Conservation (phyloP, 352 stramenopile species). For the Globisporangium viniferum region DNA sequence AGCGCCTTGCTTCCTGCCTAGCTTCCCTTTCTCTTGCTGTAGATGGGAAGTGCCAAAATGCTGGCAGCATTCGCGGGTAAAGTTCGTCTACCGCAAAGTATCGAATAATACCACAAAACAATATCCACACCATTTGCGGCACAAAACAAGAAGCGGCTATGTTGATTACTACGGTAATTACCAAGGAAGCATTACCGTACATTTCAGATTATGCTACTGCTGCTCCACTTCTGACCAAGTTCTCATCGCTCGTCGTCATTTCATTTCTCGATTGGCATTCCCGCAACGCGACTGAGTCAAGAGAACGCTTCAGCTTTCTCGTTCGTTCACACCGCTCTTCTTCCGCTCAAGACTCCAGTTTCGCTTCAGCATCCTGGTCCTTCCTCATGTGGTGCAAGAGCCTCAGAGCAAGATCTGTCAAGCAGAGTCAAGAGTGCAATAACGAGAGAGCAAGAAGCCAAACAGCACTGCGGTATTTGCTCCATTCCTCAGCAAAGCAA, state of each 20-base stretch:
- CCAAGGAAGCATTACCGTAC: too few species aligned
- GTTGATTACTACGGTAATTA: too few species aligned
- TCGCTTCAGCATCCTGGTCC: background rate
- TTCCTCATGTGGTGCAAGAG: background rate
- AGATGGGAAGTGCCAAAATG: background rate
- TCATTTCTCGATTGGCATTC: background rate
- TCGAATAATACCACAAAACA: too few species aligned
- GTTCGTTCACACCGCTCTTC: background rate
- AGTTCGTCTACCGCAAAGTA: too few species aligned
- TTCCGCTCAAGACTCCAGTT: background rate
- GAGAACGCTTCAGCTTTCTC: background rate
- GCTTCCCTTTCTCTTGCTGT: background rate
- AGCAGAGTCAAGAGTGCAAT: background rate
- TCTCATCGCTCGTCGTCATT: background rate
- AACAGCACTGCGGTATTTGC: background rate
- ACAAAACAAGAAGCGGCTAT: too few species aligned
- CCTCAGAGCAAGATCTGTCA: background rate
- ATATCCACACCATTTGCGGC: too few species aligned
- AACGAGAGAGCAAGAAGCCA: background rate
- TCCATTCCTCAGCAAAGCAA: background rate
- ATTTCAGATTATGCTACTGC: too few species aligned
- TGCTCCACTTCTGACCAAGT: background rate
- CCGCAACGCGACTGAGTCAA: background rate
- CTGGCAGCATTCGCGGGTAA: background rate
- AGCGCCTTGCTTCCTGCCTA: background rate